Percentiles rank a stretch among this genome's conserved stretches.
Conservation (phyloP, 1,139 yeast genomes). For the Hemisphaericaspora lyxosophila region DNA sequence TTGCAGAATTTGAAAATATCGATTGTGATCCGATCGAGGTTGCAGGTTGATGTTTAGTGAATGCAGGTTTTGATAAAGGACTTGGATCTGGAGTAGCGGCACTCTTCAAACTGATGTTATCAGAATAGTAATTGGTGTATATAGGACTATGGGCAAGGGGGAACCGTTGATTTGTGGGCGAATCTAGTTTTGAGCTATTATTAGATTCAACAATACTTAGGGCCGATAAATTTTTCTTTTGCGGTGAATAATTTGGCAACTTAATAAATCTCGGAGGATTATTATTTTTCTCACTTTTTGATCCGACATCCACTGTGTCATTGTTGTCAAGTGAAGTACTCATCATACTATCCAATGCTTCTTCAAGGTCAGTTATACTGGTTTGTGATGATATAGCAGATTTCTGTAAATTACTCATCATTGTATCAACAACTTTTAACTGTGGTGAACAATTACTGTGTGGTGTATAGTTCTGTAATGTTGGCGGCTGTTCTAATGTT, state of each 20-base stretch:
- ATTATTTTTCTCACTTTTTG: not conserved
- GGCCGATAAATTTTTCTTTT: slow-evolving; percentile 3
- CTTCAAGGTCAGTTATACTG: not conserved
- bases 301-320: not conserved
- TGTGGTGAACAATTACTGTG: slow-evolving; percentile 16
- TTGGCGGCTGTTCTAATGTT: slow-evolving; percentile 25
- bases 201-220: not conserved
- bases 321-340: not conserved
- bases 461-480: slow-evolving; percentile 21
- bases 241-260: slow-evolving; percentile 5
- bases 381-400: not conserved
- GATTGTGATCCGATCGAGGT: slow-evolving; percentile 3
- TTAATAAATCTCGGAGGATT: slow-evolving; percentile 9
- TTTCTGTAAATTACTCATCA: slow-evolving; percentile 4
- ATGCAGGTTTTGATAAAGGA: slow-evolving; percentile 5
- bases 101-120: not conserved
- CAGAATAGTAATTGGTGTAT: not conserved
- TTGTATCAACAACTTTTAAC: slow-evolving; percentile 13
- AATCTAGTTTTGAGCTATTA: not conserved
- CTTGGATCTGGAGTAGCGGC: not conserved
- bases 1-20: slow-evolving; percentile 7
- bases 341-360: not conserved
- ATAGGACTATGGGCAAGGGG: slow-evolving; percentile 4
- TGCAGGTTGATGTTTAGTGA: slow-evolving; percentile 1
- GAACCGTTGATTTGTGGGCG: not conserved